These are phyloP conservation scores for Saitozyma podzolica DNA, from an alignment of 768 basidiomycete genomes.

Conservation along the genomic window DNA sequence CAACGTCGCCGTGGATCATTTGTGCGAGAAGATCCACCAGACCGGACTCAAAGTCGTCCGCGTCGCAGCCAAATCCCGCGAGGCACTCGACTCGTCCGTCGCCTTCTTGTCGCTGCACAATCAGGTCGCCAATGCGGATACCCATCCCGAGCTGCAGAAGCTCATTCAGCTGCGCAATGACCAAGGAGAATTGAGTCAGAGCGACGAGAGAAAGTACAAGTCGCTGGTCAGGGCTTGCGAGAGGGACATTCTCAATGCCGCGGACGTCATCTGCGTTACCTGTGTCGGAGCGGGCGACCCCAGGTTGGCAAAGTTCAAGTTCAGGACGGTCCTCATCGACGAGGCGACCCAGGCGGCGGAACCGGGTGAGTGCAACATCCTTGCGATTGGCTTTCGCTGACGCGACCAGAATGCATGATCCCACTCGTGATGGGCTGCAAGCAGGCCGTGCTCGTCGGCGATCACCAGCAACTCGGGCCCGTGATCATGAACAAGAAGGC, in stretches of 20 bases:
- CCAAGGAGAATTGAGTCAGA: constrained; percentile 93
- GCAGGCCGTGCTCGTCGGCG: constrained; percentile 96
- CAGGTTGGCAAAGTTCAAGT: constrained; percentile 92
- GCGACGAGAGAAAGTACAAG: constrained; percentile 98
- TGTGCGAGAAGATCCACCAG: constrained; percentile 98
- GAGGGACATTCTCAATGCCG: constrained; percentile 91
- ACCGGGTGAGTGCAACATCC: constrained; percentile 63
- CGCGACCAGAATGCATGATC: constrained; percentile 89
- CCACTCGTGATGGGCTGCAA: constrained; percentile 97
- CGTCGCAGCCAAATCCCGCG: constrained; percentile 94
- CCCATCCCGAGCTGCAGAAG: constrained; percentile 95
- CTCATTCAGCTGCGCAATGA: constrained; percentile 96
- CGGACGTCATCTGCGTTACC: constrained; percentile 97
- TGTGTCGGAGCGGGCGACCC: constrained; percentile 98
- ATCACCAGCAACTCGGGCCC: constrained; percentile 94
- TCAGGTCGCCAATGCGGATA: constrained; percentile 94
- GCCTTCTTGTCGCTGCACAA: constrained; percentile 91
- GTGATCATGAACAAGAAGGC: constrained; percentile 99
- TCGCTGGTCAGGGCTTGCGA: constrained; percentile 91
- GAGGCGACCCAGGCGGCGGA: constrained; percentile 98
- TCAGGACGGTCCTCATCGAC: constrained; percentile 96
- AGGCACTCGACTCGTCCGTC: constrained; percentile 95
- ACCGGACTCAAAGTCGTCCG: constrained; percentile 99
- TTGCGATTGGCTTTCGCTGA: constrained; percentile 20
- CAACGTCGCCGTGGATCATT: constrained; percentile 98